Evolutionary conservation across 768 basidiomycete species (phyloP), one percentile per base, ranked within the genome.

Genomic region (Clitopilus hobsonii): DNA sequence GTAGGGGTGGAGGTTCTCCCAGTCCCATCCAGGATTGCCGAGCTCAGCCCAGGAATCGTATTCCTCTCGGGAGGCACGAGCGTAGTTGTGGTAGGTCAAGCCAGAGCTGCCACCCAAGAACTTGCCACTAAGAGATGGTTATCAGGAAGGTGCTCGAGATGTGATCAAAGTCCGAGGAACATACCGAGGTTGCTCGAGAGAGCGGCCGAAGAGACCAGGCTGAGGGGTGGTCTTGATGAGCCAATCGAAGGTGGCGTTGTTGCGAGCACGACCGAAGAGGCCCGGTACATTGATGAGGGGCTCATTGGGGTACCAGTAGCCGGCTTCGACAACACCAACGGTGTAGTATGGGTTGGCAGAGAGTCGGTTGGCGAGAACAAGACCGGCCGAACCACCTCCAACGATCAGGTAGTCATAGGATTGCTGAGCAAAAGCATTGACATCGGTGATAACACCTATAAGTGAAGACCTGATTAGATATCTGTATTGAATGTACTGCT

Each of bases 281-380:
- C 61, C 60, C 8, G 63, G 60, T 5, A 60, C 51, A 7, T 56
- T 52, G 38, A 63, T 51, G 18, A 56, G 28, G n/a, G 56, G 57
- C 32, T 62, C 62, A 48, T 61, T 51, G 2, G 58, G 55, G 55
- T 63, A 60, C 52, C 57, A 58, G n/a, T 56, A 47, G 11, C 69
- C 69, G 14, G 69, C 49, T 50, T 70, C 69, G 7, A 70, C 56
- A 18, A 70, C 66, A 22, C 65, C 63, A 20, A 70, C 61, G 18
- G 52, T 60, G 49, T 65, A 45, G 10, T 56, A 52, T 8, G 66
- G 62, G 49, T 67, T 57, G 50, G 66, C 65, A 6, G 62, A 58
- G 7, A 70, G 58, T 6, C 69, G 68, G 20, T 54, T 54, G n/a
- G 63, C 65, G 41, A 63, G 51, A 11, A 60, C 60, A 27, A 66